These are phyloP conservation scores for Sugiyamaella boreocaroliniensis DNA, from an alignment of 805 yeast genomes.

Conservation along the genomic window DNA sequence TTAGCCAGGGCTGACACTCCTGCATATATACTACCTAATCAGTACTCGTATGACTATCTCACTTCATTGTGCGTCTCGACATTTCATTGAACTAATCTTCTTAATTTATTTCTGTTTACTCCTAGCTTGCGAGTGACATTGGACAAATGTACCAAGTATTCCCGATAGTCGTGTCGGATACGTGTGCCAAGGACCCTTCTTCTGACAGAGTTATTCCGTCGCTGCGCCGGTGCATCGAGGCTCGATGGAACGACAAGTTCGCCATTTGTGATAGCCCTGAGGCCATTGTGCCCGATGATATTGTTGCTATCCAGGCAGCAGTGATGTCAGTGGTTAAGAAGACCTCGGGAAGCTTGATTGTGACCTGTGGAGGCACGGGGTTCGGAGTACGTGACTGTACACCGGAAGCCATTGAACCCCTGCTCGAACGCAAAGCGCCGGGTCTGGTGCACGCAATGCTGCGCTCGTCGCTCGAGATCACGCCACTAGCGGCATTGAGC, in stretches of 20 bases:
- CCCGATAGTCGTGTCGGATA: constrained; percentile 38
- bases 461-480: constrained; percentile 35
- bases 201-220: constrained; percentile 33
- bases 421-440: constrained; percentile 41
- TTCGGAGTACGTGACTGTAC: constrained; percentile 41
- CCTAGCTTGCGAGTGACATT: no score
- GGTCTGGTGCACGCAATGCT: constrained; percentile 47
- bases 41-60: no score
- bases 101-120: no score
- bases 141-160: constrained; percentile 26
- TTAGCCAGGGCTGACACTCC: no score
- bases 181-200: constrained; percentile 30
- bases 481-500: constrained; percentile 44
- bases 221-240: constrained; percentile 10
- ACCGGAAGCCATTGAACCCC: constrained; percentile 43
- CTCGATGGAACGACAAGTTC: background rate
- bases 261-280: constrained; percentile 1
- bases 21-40: no score
- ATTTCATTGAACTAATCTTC: no score
- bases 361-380: constrained; percentile 53
- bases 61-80: no score
- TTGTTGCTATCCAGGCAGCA: constrained; percentile 27
- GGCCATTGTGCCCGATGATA: constrained; percentile 35
- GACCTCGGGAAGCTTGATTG: constrained; percentile 25
- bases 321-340: constrained; percentile 26